Evolutionary conservation across 1,284 basidiomycete genomes (phyloP).

Genomic region (Thecaphora thlaspeos): DNA sequence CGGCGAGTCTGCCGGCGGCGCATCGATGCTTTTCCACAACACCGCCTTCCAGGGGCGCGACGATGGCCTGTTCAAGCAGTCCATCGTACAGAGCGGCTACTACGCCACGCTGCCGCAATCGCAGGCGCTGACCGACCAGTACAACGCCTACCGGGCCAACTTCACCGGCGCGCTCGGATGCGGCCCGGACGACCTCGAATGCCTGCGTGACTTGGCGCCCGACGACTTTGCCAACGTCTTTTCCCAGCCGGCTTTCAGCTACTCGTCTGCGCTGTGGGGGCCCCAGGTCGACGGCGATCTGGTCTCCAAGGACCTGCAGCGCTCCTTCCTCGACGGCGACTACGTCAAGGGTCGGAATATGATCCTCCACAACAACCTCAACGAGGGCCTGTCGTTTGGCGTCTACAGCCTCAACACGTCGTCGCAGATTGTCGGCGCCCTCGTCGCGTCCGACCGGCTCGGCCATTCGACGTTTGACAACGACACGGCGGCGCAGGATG

Average conservation of each 20-base stretch:
- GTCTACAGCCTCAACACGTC: conserved; percentile 18
- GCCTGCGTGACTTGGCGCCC: conserved; percentile 13
- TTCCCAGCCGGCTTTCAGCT: no score
- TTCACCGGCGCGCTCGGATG: conserved; percentile 3
- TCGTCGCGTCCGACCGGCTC: conserved; percentile 4
- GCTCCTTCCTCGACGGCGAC: conserved; percentile 10
- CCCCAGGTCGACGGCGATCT: conserved; percentile 23
- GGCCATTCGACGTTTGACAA: no score
- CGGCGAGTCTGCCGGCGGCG: conserved; percentile 37
- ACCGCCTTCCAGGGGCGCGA: conserved; percentile 14
- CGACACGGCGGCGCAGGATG: background rate
- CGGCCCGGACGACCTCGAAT: conserved; percentile 6
- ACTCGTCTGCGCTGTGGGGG: conserved; percentile 2
- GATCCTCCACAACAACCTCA: conserved; percentile 13
- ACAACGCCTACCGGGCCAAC: conserved; percentile 10
- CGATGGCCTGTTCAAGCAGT: conserved; percentile 13
- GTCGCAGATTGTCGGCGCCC: conserved; percentile 8
- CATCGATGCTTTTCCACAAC: conserved; percentile 17
- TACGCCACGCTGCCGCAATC: conserved; percentile 9
- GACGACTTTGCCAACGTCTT: conserved; percentile 6
- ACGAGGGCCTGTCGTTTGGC: conserved; percentile 28
- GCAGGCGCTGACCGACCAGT: background rate
- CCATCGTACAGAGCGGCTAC: conserved; percentile 13
- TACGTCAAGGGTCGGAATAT: conserved; percentile 10
- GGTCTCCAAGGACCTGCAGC: conserved; percentile 17